These are phyloP conservation scores for Bjerkandera adusta DNA, from an alignment of 1,284 basidiomycete species.

Conservation along the genomic window DNA sequence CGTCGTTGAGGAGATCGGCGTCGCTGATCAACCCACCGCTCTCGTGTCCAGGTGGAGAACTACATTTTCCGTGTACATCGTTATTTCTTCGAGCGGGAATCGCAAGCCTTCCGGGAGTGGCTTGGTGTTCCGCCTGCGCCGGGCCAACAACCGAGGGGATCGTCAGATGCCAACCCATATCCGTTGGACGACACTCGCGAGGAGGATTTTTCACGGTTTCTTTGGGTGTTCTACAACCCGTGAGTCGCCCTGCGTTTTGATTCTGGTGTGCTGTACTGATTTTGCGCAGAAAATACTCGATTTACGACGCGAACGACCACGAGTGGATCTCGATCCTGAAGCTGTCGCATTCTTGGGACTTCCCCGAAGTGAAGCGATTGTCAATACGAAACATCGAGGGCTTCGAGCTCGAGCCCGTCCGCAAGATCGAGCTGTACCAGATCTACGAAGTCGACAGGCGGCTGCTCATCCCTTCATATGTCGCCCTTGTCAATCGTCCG, in stretches of 20 bases:
- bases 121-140: conserved; percentile 44
- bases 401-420: conserved; percentile 54
- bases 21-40: conserved; percentile 3
- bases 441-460: conserved; percentile 49
- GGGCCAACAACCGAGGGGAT: conserved; percentile 40
- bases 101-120: conserved; percentile 44
- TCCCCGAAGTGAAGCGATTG: conserved; percentile 56
- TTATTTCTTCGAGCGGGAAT: conserved; percentile 67
- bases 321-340: conserved; percentile 60
- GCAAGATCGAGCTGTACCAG: conserved; percentile 57
- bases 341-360: conserved; percentile 59
- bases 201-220: conserved; percentile 52
- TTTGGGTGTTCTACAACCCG: conserved; percentile 75
- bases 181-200: conserved; percentile 46
- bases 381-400: conserved; percentile 62
- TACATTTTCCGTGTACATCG: conserved; percentile 57
- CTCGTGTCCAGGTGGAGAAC: conserved; percentile 38
- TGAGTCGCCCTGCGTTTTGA: conserved; percentile 31
- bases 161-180: conserved; percentile 47
- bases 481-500: conserved; percentile 51
- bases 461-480: conserved; percentile 55
- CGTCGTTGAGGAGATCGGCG: background rate
- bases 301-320: conserved; percentile 49
- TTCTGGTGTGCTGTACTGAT: background rate
- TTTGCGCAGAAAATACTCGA: conserved; percentile 46